phyloP scores from a whole-genome alignment of 257 asterid genomes.

The Eucommia ulmoides region DNA sequence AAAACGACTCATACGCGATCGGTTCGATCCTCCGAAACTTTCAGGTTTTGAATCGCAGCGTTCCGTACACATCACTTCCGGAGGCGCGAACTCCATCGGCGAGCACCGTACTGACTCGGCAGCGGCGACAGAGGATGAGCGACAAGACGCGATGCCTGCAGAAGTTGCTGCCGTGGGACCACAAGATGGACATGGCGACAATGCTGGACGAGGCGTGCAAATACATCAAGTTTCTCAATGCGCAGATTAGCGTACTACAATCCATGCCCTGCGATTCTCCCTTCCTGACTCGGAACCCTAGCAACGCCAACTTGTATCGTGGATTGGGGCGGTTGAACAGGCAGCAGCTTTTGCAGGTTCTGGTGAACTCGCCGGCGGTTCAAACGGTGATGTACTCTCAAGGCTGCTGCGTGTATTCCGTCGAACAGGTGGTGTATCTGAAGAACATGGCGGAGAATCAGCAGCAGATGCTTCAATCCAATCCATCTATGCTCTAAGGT shows the following conservation, averaged over 20 bases:
- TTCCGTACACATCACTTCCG: not conserved
- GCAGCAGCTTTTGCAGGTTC: slow-evolving; percentile 57
- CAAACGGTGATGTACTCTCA: slow-evolving; percentile 41
- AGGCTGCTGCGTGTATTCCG: slow-evolving; percentile 52
- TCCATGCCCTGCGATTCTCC: slow-evolving; percentile 34
- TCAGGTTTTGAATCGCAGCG: not conserved
- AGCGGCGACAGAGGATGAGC: slow-evolving; percentile 27
- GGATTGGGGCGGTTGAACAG: slow-evolving; percentile 37
- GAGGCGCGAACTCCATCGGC: not conserved
- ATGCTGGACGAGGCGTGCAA: slow-evolving; percentile 66
- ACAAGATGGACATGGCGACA: slow-evolving; percentile 55
- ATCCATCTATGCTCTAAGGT: too few relatives aligned
- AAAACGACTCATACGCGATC: not conserved
- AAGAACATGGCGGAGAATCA: slow-evolving; percentile 24
- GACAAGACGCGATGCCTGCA: slow-evolving; percentile 40
- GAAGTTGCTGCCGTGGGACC: slow-evolving; percentile 48
- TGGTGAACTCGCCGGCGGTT: slow-evolving; percentile 51
- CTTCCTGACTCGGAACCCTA: not conserved
- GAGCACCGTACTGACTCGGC: not conserved
- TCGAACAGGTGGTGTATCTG: slow-evolving; percentile 39
- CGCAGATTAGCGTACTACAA: slow-evolving; percentile 51
- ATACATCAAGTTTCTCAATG: slow-evolving; percentile 66
- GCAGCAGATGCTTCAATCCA: too few relatives aligned
- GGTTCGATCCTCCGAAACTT: not conserved
- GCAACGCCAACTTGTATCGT: not conserved